These are phyloP conservation scores for Pyrus hybrid DNA, from an alignment of 331 rosid species.

Conservation along the genomic window DNA sequence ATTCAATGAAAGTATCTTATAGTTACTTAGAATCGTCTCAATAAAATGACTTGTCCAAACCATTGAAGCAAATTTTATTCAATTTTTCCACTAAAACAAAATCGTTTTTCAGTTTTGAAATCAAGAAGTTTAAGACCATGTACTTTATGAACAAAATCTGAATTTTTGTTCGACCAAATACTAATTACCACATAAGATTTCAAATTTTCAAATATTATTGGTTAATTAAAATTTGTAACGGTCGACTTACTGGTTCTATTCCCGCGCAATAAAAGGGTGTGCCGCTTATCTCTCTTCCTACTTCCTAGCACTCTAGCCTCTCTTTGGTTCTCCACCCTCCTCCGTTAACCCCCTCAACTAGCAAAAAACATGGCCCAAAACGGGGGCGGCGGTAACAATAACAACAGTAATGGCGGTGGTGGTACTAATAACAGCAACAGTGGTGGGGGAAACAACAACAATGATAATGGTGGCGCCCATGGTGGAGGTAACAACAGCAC, in stretches of 20 bases:
- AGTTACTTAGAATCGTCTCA: background rate
- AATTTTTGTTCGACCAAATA: background rate
- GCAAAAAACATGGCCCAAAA: conserved; percentile 10
- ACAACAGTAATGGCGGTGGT: background rate
- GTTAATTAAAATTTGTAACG: background rate
- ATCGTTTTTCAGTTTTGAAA: background rate
- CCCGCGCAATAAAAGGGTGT: background rate
- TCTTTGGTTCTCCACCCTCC: background rate
- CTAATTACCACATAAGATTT: background rate
- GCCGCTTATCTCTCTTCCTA: background rate
- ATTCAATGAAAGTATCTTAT: background rate
- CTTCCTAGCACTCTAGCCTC: background rate
- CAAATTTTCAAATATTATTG: background rate
- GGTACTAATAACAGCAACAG: too few relatives aligned
- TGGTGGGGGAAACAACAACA: too few relatives aligned
- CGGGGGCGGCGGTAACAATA: background rate
- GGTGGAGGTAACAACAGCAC: too few relatives aligned
- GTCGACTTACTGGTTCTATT: background rate
- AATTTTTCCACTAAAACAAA: background rate
- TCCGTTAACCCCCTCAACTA: background rate
- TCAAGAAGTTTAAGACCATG: background rate
- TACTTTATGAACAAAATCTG: background rate
- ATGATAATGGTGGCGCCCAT: too few relatives aligned
- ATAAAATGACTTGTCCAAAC: background rate
- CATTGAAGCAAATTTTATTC: background rate